Evolutionary conservation across 371 early-diverging fungal genomes (phyloP), one percentile per base, ranked within the genome.

Genomic region (Rhizomucor miehei): DNA sequence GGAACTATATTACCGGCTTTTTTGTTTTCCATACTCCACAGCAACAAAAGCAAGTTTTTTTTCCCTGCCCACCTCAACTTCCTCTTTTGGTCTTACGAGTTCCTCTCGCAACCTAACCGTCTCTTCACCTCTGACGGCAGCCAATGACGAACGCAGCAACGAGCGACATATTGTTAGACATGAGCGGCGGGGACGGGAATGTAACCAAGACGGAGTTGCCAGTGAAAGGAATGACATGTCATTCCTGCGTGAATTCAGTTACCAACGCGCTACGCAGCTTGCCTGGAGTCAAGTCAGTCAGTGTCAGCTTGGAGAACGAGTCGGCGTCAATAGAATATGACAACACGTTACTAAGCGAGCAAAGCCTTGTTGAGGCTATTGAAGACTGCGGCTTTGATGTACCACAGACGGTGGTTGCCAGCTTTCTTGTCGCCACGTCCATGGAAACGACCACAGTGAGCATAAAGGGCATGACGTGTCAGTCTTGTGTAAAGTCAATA

Each of bases 401-500:
- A 8, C 59, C 59, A 9, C 29, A n/a, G 13, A 53, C 16, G 11
- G 53, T 43, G 21, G 24, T 21, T 9, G 47, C 24, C 39, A 38
- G 39, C 39, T n/a, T n/a, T n/a, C 11, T 19, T 1, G 21, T 14
- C 35, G 21, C 45, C 43, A 38, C 23, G 8, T 8, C 21, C 12
- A 14, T 51, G 39, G 51, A 38, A 2, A 63, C 65, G 0, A 67
- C 57, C 1, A 47, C 72, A 13, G 57, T 83, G 19, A 70, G 76
- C 37, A 85, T 93, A 23, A 44, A 74, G 21, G 93, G 94, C 14
- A 93, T 93, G 93, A 92, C 90, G 13, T 93, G 93, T 69, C 79
- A 85, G 48, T 89, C 91, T 13, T 93, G 93, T 57, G 92, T 92
- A 6, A 75, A 74, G 10, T 75, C 90, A 14, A 85, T 86, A 55